phyloP scores from a whole-genome alignment of 495 filamentous ascomycete species.

The Penicillium waksmanii region DNA sequence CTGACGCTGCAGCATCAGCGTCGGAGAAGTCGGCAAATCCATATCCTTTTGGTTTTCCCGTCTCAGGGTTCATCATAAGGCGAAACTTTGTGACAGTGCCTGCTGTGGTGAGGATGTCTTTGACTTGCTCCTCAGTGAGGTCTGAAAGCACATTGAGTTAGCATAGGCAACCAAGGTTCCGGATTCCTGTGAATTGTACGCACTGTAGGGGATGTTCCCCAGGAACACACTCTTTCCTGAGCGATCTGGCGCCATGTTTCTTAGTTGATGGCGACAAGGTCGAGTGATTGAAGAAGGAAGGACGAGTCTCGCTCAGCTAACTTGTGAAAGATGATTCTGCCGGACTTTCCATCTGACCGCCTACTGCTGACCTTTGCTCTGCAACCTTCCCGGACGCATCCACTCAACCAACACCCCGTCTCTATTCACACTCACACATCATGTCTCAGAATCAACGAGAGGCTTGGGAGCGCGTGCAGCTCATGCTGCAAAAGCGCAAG shows the following conservation, averaged over 20 bases:
- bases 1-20: conserved; percentile 86
- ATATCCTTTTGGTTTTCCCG: conserved; percentile 92
- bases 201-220: conserved; percentile 78
- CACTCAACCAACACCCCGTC: conserved; percentile 20
- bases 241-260: conserved; percentile 59
- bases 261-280: conserved; percentile 18
- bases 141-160: conserved; percentile 51
- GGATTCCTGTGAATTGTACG: conserved; percentile 2
- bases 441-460: conserved; percentile 66
- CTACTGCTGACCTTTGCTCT: conserved; percentile 25
- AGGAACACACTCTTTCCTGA: conserved; percentile 75
- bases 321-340: conserved; percentile 26
- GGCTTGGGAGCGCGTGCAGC: conserved; percentile 66
- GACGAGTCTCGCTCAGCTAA: not conserved
- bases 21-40: conserved; percentile 95
- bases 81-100: conserved; percentile 92
- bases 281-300: conserved; percentile 15
- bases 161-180: not conserved
- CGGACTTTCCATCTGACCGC: conserved; percentile 29
- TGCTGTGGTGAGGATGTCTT: conserved; percentile 83
- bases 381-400: conserved; percentile 30
- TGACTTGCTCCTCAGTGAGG: conserved; percentile 92
- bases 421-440: conserved; percentile 32
- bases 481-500: conserved; percentile 59
- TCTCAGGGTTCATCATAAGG: conserved; percentile 93